These are phyloP conservation scores for Magnolia sinica DNA, from an alignment of 164 flowering plant genomes.

Conservation along the genomic window DNA sequence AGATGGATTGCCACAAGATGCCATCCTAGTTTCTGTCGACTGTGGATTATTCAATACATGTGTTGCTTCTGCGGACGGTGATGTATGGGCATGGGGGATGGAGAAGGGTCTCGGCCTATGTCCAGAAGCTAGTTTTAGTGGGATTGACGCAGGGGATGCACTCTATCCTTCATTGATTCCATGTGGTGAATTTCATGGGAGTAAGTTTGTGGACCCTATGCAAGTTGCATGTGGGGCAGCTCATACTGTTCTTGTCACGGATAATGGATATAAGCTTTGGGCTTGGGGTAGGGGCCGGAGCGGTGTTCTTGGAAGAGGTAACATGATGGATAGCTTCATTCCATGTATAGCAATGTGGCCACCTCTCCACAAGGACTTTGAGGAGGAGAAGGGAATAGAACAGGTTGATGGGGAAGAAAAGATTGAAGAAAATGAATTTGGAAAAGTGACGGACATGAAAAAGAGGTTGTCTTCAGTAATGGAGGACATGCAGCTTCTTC, in stretches of 20 bases:
- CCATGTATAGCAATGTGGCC: conserved; percentile 76
- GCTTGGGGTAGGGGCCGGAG: conserved; percentile 88
- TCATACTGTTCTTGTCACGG: conserved; percentile 65
- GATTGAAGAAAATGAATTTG: conserved; percentile 15
- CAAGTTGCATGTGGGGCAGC: conserved; percentile 94
- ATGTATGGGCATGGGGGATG: conserved; percentile 98
- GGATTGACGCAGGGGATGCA: conserved; percentile 77
- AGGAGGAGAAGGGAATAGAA: conserved; percentile 26
- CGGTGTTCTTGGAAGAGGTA: conserved; percentile 80
- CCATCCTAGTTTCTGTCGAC: conserved; percentile 56
- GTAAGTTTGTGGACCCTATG: conserved; percentile 52
- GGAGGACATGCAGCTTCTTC: conserved; percentile 58
- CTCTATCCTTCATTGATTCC: conserved; percentile 43
- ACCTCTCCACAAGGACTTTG: conserved; percentile 42
- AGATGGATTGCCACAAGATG: conserved; percentile 44
- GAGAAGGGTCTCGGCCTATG: conserved; percentile 87
- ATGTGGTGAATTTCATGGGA: conserved; percentile 25
- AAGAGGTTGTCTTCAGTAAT: conserved; percentile 38
- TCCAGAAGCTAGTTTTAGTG: conserved; percentile 68
- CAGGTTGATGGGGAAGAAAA: conserved; percentile 4
- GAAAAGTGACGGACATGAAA: conserved; percentile 33
- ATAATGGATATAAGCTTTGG: conserved; percentile 70
- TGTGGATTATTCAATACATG: conserved; percentile 92
- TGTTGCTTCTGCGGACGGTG: conserved; percentile 68
- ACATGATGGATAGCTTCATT: conserved; percentile 38